Percentiles rank a stretch among this genome's conserved stretches.
phyloP scores from a whole-genome alignment of 108 stramenopile species.

The Skeletonema costatum region DNA sequence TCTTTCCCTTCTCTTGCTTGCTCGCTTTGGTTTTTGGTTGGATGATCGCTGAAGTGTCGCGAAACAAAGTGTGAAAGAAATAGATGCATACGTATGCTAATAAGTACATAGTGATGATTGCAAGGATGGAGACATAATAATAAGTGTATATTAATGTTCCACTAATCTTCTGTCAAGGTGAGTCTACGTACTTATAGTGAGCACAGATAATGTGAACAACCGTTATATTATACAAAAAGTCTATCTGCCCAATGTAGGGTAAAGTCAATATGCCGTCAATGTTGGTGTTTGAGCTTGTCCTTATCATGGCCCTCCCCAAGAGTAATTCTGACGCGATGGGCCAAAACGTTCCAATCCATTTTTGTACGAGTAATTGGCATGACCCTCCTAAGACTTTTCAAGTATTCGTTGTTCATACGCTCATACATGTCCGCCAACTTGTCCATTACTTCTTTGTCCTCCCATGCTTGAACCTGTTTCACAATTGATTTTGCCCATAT shows the following conservation, averaged over 20 bases:
- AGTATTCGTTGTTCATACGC: slow-evolving; percentile 31
- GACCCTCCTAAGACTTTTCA: slow-evolving; percentile 75
- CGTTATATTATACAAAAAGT: too few species aligned
- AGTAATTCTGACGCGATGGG: slow-evolving; percentile 62
- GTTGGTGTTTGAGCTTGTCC: slow-evolving; percentile 1
- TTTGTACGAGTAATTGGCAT: slow-evolving; percentile 83
- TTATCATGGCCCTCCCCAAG: slow-evolving; percentile 17
- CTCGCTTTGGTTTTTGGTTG: too few species aligned
- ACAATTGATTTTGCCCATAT: slow-evolving; percentile 47
- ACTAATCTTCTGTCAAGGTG: too few species aligned
- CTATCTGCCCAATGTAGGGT: neutral
- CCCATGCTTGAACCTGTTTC: slow-evolving; percentile 52
- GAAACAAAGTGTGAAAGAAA: too few species aligned
- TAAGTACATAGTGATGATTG: too few species aligned
- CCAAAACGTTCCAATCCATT: slow-evolving; percentile 87
- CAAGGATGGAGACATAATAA: too few species aligned
- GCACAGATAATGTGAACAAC: too few species aligned
- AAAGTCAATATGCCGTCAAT: neutral
- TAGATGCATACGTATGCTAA: too few species aligned
- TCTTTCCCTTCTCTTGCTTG: too few species aligned
- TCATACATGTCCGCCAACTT: slow-evolving; percentile 57
- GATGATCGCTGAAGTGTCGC: too few species aligned
- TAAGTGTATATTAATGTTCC: too few species aligned
- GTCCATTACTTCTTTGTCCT: slow-evolving; percentile 45
- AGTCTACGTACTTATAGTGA: too few species aligned